Evolutionary conservation across 768 basidiomycete genomes (phyloP).

Genomic region (Cantharellus anzutake): DNA sequence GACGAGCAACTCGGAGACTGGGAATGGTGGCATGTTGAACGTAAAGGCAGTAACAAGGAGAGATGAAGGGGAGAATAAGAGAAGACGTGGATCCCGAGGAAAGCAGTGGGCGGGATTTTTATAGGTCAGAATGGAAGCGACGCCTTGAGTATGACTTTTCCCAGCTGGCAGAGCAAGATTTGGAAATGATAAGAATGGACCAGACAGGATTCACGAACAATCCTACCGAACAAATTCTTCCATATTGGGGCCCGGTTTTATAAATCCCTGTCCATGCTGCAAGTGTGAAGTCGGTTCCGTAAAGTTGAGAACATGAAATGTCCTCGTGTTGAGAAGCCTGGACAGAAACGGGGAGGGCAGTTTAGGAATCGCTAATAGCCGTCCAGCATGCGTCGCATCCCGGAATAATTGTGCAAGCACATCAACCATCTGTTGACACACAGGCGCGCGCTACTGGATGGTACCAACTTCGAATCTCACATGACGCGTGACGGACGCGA

Average conservation of each 20-base stretch:
- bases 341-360: not conserved
- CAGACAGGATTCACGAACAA: not conserved
- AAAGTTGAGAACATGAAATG: not conserved
- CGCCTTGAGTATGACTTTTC: not conserved
- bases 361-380: no score
- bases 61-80: not conserved
- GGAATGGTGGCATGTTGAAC: conserved; percentile 6
- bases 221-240: not conserved
- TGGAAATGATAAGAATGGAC: conserved; percentile 1
- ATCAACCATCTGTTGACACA: no score
- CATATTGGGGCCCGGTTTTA: not conserved
- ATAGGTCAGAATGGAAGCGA: not conserved
- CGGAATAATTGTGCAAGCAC: no score
- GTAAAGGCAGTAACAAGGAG: not conserved
- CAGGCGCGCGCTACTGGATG: no score
- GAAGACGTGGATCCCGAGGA: not conserved
- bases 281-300: not conserved
- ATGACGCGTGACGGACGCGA: no score
- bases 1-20: not conserved
- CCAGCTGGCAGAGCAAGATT: not conserved
- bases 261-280: not conserved
- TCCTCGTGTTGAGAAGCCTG: not conserved
- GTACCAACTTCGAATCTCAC: no score
- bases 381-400: no score
- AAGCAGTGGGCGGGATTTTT: not conserved